Base-by-base conservation (phyloP, 2,329 filamentous ascomycete species). In the Ceratocystis harringtonii region DNA sequence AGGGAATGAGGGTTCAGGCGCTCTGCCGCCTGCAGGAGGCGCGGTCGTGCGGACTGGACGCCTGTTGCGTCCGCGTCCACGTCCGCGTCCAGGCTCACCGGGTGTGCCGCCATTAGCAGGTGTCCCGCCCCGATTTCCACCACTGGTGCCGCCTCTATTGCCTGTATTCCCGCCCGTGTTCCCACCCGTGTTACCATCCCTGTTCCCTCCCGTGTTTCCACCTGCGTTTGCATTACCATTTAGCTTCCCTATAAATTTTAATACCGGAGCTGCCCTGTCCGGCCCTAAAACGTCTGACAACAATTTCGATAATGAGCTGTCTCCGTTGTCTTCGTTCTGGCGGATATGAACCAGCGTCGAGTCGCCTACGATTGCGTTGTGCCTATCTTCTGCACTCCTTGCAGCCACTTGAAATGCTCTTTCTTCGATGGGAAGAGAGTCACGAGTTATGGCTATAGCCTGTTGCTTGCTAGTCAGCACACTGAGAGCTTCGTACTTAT, bases 381-480 rank as follows among this genome's bases (percentile, higher is more conserved):
- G 32, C 45, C 45, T 48, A 6, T 43, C 52, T 3, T 10, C 22
- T 25, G 15, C 19, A 12, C 48, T 41, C 15, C 6, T 41, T 30
- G 7, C 17, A 48, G 25, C 28, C 1, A 48, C 17, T 15, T 22
- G 64, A n/a, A 44, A 36, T 17, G 8, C 19, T 8, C 19, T 50
- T 28, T 7, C 44, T 43, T 12, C 10, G 10, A 41, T 10, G 36
- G 43, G 25, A 7, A 25, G 17, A 2, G 61, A 62, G 25, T 45
- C 43, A 25, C 43, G 61, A 44, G 25, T 25, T 17, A 63, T 66
- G 12, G 62, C 65, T 6, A 36, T 62, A 36, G 65, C 65, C 65
- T 66, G 36, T 19, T 8, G 12, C 17, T 8, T 36, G 57, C 52
- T 30, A 52, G 41, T 61, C 12, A 22, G 52, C 36, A 15, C 36